Percentiles rank a stretch among this genome's conserved stretches.
phyloP scores from a whole-genome alignment of 106 monocot genomes.

The Iris macrosiphon region DNA sequence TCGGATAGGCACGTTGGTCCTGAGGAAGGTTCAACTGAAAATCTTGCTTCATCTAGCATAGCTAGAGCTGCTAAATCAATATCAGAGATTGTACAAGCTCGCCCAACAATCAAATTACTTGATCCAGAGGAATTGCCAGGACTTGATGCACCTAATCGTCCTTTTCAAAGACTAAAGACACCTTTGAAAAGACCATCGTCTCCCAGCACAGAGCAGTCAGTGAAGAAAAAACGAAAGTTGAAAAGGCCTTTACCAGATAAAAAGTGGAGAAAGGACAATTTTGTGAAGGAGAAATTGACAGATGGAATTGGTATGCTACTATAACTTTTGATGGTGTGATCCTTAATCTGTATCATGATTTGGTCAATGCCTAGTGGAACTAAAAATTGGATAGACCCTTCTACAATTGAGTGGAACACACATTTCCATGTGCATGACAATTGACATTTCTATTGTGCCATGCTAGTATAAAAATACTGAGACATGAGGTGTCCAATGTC shows the following conservation, averaged over 20 bases:
- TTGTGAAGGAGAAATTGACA: constrained; percentile 6
- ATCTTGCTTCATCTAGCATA: constrained; percentile 67
- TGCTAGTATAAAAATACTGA: no score
- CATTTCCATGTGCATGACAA: background rate
- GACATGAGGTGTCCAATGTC: no score
- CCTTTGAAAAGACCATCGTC: constrained; percentile 38
- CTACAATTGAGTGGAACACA: background rate
- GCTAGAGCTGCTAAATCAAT: constrained; percentile 61
- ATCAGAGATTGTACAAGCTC: constrained; percentile 51
- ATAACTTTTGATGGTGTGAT: no score
- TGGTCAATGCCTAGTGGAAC: background rate
- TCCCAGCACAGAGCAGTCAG: constrained; percentile 23
- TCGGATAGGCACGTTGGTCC: constrained; percentile 19
- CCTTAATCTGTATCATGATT: no score
- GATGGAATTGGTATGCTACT: constrained; percentile 31
- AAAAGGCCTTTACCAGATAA: constrained; percentile 76
- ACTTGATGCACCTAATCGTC: constrained; percentile 64
- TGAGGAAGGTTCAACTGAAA: constrained; percentile 24
- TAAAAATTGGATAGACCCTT: background rate
- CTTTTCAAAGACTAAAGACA: constrained; percentile 69
- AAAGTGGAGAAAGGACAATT: constrained; percentile 53
- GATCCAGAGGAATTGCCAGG: constrained; percentile 55
- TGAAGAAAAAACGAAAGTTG: constrained; percentile 35
- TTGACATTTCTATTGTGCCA: no score
- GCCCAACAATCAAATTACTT: constrained; percentile 79